Conservation (phyloP, 129 eudicot species). For the Sambucus nigra region DNA sequence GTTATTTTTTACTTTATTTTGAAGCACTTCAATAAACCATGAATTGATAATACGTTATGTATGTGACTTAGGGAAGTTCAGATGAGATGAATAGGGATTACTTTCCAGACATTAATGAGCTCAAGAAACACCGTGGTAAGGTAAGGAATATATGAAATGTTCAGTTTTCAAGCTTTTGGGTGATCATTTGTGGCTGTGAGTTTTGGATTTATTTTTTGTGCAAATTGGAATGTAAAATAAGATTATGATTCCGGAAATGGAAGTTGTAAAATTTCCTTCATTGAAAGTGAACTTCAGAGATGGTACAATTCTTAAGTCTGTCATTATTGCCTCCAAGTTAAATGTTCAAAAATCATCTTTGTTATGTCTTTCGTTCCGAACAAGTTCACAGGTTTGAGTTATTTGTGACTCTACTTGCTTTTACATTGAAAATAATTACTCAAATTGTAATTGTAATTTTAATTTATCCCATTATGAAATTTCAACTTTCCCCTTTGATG, state of each 20-base stretch:
- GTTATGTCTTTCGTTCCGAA: too few species aligned
- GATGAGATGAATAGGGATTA: constrained; percentile 97
- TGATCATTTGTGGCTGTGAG: constrained; percentile 1
- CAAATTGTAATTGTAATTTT: too few species aligned
- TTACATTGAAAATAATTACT: too few species aligned
- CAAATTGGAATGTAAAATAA: constrained; percentile 70
- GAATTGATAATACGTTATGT: constrained; percentile 16
- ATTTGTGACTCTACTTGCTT: too few species aligned
- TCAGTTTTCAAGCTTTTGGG: not conserved
- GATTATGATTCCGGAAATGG: constrained; percentile 61
- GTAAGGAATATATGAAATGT: constrained; percentile 17
- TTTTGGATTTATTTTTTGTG: constrained; percentile 7
- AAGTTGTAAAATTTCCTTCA: constrained; percentile 70
- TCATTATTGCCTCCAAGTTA: too few species aligned
- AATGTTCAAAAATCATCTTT: too few species aligned
- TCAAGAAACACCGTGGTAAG: constrained; percentile 90
- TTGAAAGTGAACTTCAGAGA: constrained; percentile 56
- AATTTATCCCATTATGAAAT: too few species aligned
- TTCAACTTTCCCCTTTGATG: too few species aligned
- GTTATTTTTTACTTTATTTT: not conserved
- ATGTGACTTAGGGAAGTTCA: constrained; percentile 79
- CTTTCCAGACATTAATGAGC: constrained; percentile 82
- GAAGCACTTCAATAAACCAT: not conserved
- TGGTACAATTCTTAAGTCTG: too few species aligned
- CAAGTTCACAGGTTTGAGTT: too few species aligned